A percentile compares a stretch with the other conserved stretches of the same genome.
phyloP scores from a whole-genome alignment of 768 basidiomycete species.

The Phanerochaete carnosa region DNA sequence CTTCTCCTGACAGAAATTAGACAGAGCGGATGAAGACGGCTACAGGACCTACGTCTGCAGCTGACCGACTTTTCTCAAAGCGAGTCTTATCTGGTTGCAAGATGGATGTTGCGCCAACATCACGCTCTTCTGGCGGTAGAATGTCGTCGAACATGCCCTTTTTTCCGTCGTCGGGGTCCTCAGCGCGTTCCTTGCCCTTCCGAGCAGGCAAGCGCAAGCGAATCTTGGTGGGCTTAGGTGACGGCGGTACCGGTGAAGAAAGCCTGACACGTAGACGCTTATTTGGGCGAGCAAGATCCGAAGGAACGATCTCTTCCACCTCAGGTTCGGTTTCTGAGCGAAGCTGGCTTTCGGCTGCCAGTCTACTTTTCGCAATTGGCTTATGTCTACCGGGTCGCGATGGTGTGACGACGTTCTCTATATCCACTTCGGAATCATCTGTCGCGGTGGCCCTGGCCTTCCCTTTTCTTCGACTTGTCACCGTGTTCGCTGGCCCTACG shows the following conservation, averaged over 20 bases:
- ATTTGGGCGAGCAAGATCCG: slow-evolving; percentile 9
- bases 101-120: slow-evolving; percentile 67
- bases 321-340: slow-evolving; percentile 17
- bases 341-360: slow-evolving; percentile 17
- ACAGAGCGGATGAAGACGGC: neutral
- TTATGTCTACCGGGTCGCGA: slow-evolving; percentile 31
- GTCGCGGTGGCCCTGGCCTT: slow-evolving; percentile 21
- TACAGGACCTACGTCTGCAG: slow-evolving; percentile 62
- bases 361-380: neutral
- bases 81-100: slow-evolving; percentile 54
- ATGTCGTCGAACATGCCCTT: slow-evolving; percentile 84
- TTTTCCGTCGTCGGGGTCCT: slow-evolving; percentile 45
- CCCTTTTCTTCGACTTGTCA: slow-evolving; percentile 28
- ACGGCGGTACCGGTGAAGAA: slow-evolving; percentile 32
- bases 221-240: slow-evolving; percentile 38
- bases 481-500: slow-evolving; percentile 12
- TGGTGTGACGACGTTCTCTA: slow-evolving; percentile 27
- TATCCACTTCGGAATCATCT: slow-evolving; percentile 28
- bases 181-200: slow-evolving; percentile 67
- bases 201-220: slow-evolving; percentile 57
- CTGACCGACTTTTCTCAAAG: slow-evolving; percentile 69
- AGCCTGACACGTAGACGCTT: slow-evolving; percentile 50
- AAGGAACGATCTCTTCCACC: slow-evolving; percentile 15
- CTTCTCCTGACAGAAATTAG: slow-evolving; percentile 14
- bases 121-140: slow-evolving; percentile 63